Conservation (phyloP, 176 grass and related monocot species). For the Cenchrus purpureus region DNA sequence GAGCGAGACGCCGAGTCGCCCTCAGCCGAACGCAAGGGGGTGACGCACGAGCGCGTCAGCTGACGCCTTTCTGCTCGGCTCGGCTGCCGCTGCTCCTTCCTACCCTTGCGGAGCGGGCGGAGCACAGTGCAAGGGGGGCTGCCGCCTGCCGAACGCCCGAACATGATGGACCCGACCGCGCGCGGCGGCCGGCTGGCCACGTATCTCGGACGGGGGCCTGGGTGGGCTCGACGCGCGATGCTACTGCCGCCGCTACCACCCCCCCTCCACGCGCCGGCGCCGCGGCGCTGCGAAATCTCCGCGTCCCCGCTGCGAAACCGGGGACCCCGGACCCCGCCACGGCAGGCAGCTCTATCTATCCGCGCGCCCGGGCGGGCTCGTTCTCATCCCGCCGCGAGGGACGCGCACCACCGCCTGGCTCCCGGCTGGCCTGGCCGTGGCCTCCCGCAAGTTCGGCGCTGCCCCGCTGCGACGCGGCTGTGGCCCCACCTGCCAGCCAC, state of each 20-base stretch:
- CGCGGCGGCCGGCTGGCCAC: neutral
- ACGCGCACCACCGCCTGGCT: slow-evolving; percentile 7
- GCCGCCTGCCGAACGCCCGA: neutral
- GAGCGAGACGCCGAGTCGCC: neutral
- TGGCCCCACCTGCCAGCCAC: slow-evolving; percentile 33
- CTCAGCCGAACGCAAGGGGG: neutral
- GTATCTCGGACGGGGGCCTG: neutral
- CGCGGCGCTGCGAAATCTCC: neutral
- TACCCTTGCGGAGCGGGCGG: too few relatives aligned
- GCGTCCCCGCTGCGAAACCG: neutral
- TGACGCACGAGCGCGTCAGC: neutral
- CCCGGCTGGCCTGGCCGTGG: neutral
- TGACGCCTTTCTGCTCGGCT: too few relatives aligned
- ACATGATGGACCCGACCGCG: neutral
- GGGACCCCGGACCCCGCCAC: neutral
- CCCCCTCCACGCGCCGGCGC: neutral
- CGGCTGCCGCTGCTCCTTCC: too few relatives aligned
- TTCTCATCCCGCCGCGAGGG: neutral
- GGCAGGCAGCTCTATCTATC: slow-evolving; percentile 18
- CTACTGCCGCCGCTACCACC: neutral
- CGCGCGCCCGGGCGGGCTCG: neutral
- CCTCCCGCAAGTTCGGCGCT: neutral
- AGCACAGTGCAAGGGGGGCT: neutral
- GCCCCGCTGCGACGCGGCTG: neutral
- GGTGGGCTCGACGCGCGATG: neutral